phyloP scores from a whole-genome alignment of 345 rosid genomes.

The Eucalyptus globulus region DNA sequence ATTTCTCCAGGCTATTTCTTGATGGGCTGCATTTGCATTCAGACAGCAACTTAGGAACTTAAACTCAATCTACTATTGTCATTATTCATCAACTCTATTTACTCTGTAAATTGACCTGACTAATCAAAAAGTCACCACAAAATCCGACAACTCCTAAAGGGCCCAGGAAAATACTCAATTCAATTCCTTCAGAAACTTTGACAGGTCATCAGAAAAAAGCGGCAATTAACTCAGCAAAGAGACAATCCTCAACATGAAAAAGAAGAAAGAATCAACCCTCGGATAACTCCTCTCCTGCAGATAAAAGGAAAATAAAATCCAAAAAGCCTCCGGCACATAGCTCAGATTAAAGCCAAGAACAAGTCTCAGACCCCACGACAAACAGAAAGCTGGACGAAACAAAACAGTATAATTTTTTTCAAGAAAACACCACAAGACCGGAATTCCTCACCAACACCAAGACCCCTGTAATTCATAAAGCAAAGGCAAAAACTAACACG shows the following conservation, averaged over 20 bases:
- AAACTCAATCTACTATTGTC: neutral
- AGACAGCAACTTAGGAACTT: neutral
- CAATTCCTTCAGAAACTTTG: neutral
- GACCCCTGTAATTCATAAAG: neutral
- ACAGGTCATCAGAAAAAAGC: neutral
- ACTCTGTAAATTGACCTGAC: neutral
- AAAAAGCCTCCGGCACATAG: neutral
- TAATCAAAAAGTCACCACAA: neutral
- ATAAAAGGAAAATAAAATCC: neutral
- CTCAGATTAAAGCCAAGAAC: neutral
- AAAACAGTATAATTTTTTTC: neutral
- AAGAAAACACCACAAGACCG: neutral
- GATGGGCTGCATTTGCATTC: neutral
- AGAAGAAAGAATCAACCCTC: neutral
- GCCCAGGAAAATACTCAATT: neutral
- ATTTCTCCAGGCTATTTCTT: neutral
- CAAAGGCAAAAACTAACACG: neutral
- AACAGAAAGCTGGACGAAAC: neutral
- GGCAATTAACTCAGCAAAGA: neutral
- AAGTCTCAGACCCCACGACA: neutral
- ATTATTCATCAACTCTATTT: neutral
- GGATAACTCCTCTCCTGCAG: neutral
- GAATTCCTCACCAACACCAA: neutral
- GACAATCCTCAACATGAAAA: neutral
- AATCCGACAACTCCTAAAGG: neutral